phyloP scores from a whole-genome alignment of 106 monocot genomes.

The Agapanthus africanus region DNA sequence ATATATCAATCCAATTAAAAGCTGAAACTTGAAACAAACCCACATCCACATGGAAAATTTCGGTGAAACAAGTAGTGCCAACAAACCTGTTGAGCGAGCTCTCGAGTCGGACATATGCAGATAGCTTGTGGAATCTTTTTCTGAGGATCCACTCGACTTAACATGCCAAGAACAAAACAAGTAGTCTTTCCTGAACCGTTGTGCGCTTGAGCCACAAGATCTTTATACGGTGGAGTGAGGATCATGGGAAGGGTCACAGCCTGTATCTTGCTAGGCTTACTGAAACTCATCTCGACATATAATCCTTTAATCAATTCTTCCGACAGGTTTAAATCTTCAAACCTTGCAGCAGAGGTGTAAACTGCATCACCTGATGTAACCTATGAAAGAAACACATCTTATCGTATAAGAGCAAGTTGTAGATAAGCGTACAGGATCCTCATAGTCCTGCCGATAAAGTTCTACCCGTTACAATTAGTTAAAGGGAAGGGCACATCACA shows the following conservation, averaged over 20 bases:
- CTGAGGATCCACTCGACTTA: conserved; percentile 73
- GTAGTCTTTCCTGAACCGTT: conserved; percentile 97
- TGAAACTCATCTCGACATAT: conserved; percentile 85
- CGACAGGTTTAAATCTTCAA: conserved; percentile 76
- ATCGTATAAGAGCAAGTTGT: not conserved
- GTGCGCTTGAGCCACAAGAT: conserved; percentile 93
- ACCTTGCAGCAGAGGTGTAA: conserved; percentile 61
- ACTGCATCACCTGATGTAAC: conserved; percentile 73
- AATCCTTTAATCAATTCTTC: conserved; percentile 73
- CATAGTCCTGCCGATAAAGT: too few relatives aligned
- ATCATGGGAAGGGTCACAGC: conserved; percentile 93
- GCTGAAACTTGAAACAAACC: not conserved
- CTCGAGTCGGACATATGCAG: conserved; percentile 90
- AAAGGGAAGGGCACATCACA: too few relatives aligned
- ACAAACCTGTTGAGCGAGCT: conserved; percentile 66
- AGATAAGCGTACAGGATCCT: too few relatives aligned
- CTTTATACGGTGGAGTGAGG: conserved; percentile 76
- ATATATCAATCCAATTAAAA: not conserved
- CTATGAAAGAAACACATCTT: conserved; percentile 17
- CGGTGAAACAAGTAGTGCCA: not conserved
- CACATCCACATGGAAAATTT: not conserved
- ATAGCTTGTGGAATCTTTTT: conserved; percentile 69
- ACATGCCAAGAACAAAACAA: conserved; percentile 95
- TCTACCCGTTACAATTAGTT: too few relatives aligned
- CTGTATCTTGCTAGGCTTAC: conserved; percentile 89